Evolutionary conservation across 164 flowering plant species (phyloP).

Genomic region (Chimonanthus praecox): DNA sequence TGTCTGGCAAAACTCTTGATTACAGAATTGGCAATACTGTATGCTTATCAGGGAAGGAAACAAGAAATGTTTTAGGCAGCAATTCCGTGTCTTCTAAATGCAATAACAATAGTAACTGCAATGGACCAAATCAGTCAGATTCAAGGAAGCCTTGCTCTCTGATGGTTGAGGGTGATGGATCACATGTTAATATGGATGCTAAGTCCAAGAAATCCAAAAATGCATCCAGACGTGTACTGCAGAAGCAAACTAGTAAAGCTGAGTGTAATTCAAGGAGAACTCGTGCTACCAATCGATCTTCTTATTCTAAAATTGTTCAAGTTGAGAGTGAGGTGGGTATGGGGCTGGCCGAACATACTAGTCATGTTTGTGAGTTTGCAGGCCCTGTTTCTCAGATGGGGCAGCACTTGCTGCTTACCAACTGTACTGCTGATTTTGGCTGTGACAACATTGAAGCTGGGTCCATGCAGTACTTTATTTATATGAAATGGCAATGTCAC

Average conservation of each 20-base stretch:
- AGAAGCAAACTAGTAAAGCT: constrained; percentile 19
- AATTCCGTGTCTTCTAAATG: not conserved
- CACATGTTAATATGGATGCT: constrained; percentile 20
- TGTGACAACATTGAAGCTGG: constrained; percentile 31
- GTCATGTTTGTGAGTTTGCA: constrained; percentile 11
- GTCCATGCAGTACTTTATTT: constrained; percentile 30
- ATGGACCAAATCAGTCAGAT: constrained; percentile 7
- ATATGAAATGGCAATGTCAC: constrained; percentile 57
- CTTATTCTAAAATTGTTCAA: constrained; percentile 20
- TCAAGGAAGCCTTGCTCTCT: constrained; percentile 1
- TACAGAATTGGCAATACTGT: not conserved
- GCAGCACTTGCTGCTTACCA: not conserved
- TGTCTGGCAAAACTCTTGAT: constrained; percentile 1
- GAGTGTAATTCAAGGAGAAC: constrained; percentile 42
- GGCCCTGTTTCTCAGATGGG: constrained; percentile 13
- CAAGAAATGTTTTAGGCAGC: not conserved
- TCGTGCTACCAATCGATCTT: constrained; percentile 41
- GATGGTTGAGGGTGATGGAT: constrained; percentile 13
- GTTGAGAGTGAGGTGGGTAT: constrained; percentile 9
- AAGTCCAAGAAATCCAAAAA: constrained; percentile 42
- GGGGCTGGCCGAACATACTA: constrained; percentile 10
- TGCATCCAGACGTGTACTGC: constrained; percentile 18
- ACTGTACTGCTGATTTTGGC: constrained; percentile 9
- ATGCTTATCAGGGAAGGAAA: not conserved
- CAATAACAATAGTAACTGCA: not conserved